Percentiles rank a stretch among this genome's conserved stretches.
Evolutionary conservation across 2,329 filamentous ascomycete species (phyloP).

Genomic region (Diplodia sapinea): DNA sequence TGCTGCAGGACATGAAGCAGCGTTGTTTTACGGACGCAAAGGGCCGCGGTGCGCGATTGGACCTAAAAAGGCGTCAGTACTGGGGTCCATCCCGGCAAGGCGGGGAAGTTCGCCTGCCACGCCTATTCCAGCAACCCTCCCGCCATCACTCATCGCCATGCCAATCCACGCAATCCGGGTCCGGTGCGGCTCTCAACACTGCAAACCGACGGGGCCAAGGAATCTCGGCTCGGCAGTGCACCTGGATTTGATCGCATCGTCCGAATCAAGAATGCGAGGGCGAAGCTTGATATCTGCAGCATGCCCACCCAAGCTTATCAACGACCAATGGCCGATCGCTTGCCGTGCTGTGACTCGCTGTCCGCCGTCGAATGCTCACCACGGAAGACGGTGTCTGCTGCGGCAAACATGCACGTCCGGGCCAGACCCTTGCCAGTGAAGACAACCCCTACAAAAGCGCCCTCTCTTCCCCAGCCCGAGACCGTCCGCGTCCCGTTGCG

Average conservation of each 20-base stretch:
- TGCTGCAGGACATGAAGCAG: too few relatives aligned
- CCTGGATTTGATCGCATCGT: slow-evolving; percentile 9
- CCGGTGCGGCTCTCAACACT: neutral
- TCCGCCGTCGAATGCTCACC: neutral
- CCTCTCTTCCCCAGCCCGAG: neutral
- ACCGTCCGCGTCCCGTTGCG: neutral
- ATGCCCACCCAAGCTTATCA: slow-evolving; percentile 3
- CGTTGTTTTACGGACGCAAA: neutral
- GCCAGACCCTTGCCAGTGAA: neutral
- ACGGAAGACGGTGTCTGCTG: neutral
- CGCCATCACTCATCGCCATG: slow-evolving; percentile 15
- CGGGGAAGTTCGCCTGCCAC: slow-evolving; percentile 20
- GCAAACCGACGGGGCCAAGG: neutral
- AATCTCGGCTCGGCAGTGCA: neutral
- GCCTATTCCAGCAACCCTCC: slow-evolving; percentile 7
- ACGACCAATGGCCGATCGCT: slow-evolving; percentile 1
- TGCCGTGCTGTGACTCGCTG: neutral
- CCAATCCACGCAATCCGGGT: slow-evolving; percentile 5
- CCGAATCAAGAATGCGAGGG: slow-evolving; percentile 18
- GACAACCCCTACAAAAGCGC: neutral
- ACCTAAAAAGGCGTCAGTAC: slow-evolving; percentile 22
- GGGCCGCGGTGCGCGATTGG: neutral
- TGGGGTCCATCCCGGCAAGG: slow-evolving; percentile 1
- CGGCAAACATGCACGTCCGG: neutral
- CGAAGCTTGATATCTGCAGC: slow-evolving; percentile 14